Conservation (phyloP, 2,329 filamentous ascomycete genomes). For the Incumbomyces delicatus region DNA sequence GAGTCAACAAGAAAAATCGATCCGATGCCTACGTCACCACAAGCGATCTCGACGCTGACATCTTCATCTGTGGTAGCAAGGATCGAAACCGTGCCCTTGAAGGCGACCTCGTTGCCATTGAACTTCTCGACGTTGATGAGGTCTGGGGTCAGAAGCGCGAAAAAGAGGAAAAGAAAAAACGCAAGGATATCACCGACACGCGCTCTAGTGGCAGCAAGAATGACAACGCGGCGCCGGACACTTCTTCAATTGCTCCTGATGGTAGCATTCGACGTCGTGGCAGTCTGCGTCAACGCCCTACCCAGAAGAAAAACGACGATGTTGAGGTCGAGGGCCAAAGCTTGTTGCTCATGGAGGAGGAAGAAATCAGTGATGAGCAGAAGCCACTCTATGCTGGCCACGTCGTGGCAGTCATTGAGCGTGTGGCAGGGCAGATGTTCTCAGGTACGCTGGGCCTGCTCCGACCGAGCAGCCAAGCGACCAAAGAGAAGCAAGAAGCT, state of each 20-base stretch:
- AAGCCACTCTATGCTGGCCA: conserved; percentile 96
- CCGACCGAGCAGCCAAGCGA: conserved; percentile 93
- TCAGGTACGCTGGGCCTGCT: conserved; percentile 89
- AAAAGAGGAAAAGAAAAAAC: conserved; percentile 99
- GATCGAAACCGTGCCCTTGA: conserved; percentile 95
- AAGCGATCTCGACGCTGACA: conserved; percentile 88
- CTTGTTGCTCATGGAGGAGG: conserved; percentile 89
- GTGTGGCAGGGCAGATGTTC: conserved; percentile 97
- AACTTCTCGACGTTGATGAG: conserved; percentile 94
- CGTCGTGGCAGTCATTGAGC: conserved; percentile 93
- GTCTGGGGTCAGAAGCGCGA: conserved; percentile 98
- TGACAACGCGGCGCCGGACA: conserved; percentile 53
- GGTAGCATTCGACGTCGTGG: conserved; percentile 85
- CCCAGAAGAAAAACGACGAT: conserved; percentile 99
- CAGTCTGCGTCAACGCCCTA: conserved; percentile 90
- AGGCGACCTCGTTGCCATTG: conserved; percentile 88
- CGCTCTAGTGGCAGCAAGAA: conserved; percentile 59
- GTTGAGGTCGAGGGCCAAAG: conserved; percentile 98
- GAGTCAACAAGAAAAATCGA: conserved; percentile 99
- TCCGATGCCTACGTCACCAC: conserved; percentile 97
- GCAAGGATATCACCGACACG: conserved; percentile 95
- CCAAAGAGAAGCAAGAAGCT: conserved; percentile 98
- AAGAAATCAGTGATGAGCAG: conserved; percentile 96
- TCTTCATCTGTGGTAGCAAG: conserved; percentile 99
- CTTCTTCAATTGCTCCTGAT: conserved; percentile 54